phyloP scores from a whole-genome alignment of 495 filamentous ascomycete species.

The Parathielavia hyrcaniae region DNA sequence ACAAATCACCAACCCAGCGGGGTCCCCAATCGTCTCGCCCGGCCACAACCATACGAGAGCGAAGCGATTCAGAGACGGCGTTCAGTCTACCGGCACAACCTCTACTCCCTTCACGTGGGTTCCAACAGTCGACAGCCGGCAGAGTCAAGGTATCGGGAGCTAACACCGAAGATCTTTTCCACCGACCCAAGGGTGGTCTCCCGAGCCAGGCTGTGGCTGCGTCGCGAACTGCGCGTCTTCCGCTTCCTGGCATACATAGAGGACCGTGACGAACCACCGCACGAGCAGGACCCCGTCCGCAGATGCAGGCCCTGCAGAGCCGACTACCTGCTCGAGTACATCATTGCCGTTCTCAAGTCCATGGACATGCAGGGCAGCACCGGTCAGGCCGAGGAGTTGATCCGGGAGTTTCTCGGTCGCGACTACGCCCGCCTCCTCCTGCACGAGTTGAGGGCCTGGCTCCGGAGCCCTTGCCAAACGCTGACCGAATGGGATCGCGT shows the following conservation, averaged over 20 bases:
- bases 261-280: slow-evolving; percentile 26
- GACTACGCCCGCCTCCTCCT: slow-evolving; percentile 69
- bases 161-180: slow-evolving; percentile 59
- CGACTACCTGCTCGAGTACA: slow-evolving; percentile 77
- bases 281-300: slow-evolving; percentile 16
- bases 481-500: slow-evolving; percentile 68
- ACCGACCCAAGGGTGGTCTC: slow-evolving; percentile 60
- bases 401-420: slow-evolving; percentile 71
- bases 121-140: slow-evolving; percentile 53
- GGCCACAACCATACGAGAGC: slow-evolving; percentile 26
- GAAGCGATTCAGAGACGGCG: slow-evolving; percentile 60
- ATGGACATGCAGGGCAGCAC: slow-evolving; percentile 71
- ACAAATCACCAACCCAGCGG: too few species aligned
- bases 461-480: slow-evolving; percentile 62
- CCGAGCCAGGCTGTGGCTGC: slow-evolving; percentile 69
- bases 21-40: too few species aligned
- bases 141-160: slow-evolving; percentile 56
- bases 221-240: slow-evolving; percentile 75
- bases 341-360: slow-evolving; percentile 74
- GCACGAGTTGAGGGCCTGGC: slow-evolving; percentile 68
- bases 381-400: slow-evolving; percentile 74
- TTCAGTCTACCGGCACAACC: slow-evolving; percentile 60
- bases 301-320: slow-evolving; percentile 59
- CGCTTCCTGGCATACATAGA: slow-evolving; percentile 51
- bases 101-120: slow-evolving; percentile 74